A percentile compares a stretch with the other conserved stretches of the same genome.
Conservation (phyloP, 257 asterid species). For the Galeopsis tetrahit region DNA sequence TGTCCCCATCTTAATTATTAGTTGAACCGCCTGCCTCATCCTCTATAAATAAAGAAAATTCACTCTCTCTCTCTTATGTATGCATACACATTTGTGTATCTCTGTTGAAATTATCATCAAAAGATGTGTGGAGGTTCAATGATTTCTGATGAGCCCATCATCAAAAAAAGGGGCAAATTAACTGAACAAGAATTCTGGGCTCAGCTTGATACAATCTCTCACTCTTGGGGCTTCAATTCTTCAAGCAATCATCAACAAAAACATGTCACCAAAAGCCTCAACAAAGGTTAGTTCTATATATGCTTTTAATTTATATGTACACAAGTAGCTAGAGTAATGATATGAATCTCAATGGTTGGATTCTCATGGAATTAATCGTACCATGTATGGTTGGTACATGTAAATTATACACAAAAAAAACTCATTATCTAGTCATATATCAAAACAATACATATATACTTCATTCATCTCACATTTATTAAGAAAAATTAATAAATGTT, state of each 20-base stretch:
- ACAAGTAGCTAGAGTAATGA: too few species aligned
- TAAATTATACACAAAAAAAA: too few species aligned
- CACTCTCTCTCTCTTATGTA: slow-evolving; percentile 26
- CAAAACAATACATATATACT: too few species aligned
- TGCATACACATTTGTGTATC: slow-evolving; percentile 18
- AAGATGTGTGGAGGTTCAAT: slow-evolving; percentile 89
- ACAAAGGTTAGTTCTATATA: slow-evolving; percentile 44
- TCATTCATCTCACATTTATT: too few species aligned
- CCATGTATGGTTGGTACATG: too few species aligned
- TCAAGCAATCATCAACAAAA: slow-evolving; percentile 31
- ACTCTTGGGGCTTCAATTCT: slow-evolving; percentile 64
- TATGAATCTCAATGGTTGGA: too few species aligned
- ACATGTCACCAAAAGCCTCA: slow-evolving; percentile 14
- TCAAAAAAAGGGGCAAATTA: slow-evolving; percentile 50
- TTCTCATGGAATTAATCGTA: too few species aligned
- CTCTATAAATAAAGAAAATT: slow-evolving; percentile 33
- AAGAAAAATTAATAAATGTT: too few species aligned
- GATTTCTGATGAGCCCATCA: slow-evolving; percentile 67
- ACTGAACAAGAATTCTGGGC: slow-evolving; percentile 67
- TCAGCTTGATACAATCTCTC: slow-evolving; percentile 62
- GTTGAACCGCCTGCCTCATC: slow-evolving; percentile 32
- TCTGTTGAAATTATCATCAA: background rate
- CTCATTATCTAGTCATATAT: too few species aligned
- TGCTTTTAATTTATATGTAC: background rate
- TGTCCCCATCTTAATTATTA: slow-evolving; percentile 31